Conservation (phyloP, 352 stramenopile species). For the Blastocystis sp. region DNA sequence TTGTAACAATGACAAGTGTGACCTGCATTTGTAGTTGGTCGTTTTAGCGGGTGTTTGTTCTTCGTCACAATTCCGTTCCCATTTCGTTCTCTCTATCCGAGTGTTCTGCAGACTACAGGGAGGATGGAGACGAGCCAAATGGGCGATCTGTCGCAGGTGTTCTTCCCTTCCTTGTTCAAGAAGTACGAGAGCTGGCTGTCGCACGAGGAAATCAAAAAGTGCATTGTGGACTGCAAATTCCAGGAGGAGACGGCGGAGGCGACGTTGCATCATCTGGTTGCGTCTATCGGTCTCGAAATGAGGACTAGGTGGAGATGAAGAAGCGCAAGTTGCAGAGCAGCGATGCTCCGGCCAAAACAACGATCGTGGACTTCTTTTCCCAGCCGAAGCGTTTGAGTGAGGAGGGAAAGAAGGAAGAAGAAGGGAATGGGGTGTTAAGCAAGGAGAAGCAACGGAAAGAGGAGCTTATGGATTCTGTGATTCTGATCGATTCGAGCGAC, state of each 20-base stretch:
- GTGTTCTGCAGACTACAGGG: not conserved
- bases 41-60: not conserved
- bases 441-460: not conserved
- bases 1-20: conserved; percentile 61
- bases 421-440: not conserved
- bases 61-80: not conserved
- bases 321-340: not conserved
- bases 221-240: conserved; percentile 41
- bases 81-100: too few species aligned
- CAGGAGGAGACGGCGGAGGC: not conserved
- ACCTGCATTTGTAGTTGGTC: not conserved
- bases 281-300: not conserved
- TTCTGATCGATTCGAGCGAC: not conserved
- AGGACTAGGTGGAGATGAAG: not conserved
- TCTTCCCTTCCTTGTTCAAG: conserved; percentile 62
- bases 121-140: not conserved
- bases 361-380: conserved; percentile 15
- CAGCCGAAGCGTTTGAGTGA: not conserved
- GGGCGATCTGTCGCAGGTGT: not conserved
- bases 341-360: not conserved
- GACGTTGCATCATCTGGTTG: conserved; percentile 11
- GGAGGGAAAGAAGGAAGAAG: not conserved
- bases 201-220: not conserved
- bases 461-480: not conserved
- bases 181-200: not conserved